Percentiles rank a stretch among this genome's conserved stretches.
Evolutionary conservation across 140 eudicot genomes (phyloP).

Genomic region (Anethum foeniculum): DNA sequence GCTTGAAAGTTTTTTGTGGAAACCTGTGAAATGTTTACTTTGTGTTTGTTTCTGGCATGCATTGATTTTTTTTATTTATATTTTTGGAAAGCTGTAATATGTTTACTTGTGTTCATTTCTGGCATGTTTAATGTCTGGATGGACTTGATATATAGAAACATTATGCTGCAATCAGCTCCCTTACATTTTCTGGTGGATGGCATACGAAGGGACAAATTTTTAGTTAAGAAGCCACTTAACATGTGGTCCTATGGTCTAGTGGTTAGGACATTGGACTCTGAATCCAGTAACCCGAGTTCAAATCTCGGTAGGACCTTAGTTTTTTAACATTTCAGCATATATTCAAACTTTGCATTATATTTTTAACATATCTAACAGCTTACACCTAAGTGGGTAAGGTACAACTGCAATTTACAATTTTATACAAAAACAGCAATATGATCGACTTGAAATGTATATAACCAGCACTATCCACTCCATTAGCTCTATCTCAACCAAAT

Average conservation of each 20-base stretch:
- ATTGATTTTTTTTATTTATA: neutral
- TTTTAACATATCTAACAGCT: too few relatives aligned
- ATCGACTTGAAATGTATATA: neutral
- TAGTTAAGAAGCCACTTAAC: neutral
- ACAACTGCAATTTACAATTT: neutral
- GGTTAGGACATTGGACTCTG: constrained; percentile 5
- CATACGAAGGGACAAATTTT: neutral
- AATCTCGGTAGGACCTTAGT: neutral
- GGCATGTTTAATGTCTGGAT: neutral
- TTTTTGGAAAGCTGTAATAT: neutral
- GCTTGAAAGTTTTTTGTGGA: neutral
- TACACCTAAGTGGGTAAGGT: too few relatives aligned
- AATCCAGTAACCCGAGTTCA: constrained; percentile 6
- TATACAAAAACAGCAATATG: neutral
- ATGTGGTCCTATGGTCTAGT: neutral
- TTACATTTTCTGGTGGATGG: neutral
- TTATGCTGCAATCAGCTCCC: neutral
- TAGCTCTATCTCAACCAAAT: neutral
- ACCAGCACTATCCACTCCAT: neutral
- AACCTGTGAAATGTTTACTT: neutral
- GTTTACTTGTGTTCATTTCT: neutral
- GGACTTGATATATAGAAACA: neutral
- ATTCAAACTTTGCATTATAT: too few relatives aligned
- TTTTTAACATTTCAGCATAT: neutral
- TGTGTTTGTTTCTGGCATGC: neutral